Evolutionary conservation across 2,329 filamentous ascomycete genomes (phyloP), one percentile per base, ranked within the genome.

Genomic region (Niveomyces coronatus): DNA sequence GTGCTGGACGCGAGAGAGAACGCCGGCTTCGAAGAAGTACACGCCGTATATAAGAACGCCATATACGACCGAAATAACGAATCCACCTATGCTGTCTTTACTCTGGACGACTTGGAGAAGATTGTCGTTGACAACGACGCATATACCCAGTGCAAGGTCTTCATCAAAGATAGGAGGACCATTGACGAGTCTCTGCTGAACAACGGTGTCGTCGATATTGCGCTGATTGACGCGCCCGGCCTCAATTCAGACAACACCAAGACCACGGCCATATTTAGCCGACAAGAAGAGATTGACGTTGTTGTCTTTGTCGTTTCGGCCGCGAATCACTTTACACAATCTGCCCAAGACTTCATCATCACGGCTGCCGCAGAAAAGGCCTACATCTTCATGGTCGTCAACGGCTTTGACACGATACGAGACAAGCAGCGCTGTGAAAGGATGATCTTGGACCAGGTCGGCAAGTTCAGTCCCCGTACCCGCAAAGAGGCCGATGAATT

Each of bases 301-400:
- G 91, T 98, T 1, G 88, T 98, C 0, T 98, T 98, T 51, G 91
- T 98, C 23, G 91, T 98, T 5, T 95, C 88, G 9, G 91, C 91
- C 3, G 87, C 89, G 18, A 98, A 98, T 48, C 91, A 98, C 61
- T 96, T 98, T 55, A 98, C 91, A 0, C 78, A 94, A 39, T 94
- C 91, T 1, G 88, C 91, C n/a, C 93, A 85, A 61, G 91, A 98
- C 52, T 98, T 98, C 53, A 94, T 98, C 45, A 84, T 85, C 69
- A 89, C 89, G 35, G 91, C 91, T 2, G 91, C 91, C 1, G 79
- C 89, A 28, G 91, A 98, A 55, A 98, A 98, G 62, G 89, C 91
- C 0, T 98, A 98, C 55, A 88, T 98, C 45, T 98, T 98, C 59
- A 94, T 98, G 60, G 91, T 98, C 11, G 91, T 98, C 48, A 98